Evolutionary conservation across 1,139 yeast species (phyloP).

Genomic region (Kluyveromyces marxianus): DNA sequence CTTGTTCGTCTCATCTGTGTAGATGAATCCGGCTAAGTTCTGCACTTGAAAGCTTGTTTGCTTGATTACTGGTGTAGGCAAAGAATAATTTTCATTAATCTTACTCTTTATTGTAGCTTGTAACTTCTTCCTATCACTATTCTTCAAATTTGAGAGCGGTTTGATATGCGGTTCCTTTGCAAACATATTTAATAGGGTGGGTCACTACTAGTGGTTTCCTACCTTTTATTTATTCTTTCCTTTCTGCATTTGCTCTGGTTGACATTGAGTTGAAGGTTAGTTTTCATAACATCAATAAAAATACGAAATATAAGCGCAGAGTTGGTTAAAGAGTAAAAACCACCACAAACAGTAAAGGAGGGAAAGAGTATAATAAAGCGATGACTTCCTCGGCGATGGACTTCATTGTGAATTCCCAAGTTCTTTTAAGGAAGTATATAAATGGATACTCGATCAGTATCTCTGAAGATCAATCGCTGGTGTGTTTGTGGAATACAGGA

Average conservation of each 20-base stretch:
- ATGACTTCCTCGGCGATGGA: not conserved
- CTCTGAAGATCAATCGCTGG: constrained; percentile 1
- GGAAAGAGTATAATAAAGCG: not conserved
- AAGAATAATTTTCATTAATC: constrained; percentile 39
- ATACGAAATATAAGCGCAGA: too few species aligned
- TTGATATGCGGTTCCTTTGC: constrained; percentile 60
- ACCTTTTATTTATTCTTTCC: not conserved
- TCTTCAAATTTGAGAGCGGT: constrained; percentile 70
- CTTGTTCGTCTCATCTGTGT: constrained; percentile 51
- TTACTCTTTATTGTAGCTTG: constrained; percentile 39
- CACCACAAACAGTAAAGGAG: not conserved
- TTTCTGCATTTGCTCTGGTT: not conserved
- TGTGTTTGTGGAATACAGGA: constrained; percentile 4
- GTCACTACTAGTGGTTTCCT: not conserved
- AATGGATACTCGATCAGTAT: not conserved
- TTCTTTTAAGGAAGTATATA: not conserved
- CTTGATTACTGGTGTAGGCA: constrained; percentile 58
- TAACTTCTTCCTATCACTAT: constrained; percentile 69
- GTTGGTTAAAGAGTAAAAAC: too few species aligned
- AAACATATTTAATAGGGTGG: constrained; percentile 39
- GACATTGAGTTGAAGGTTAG: not conserved
- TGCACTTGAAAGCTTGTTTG: constrained; percentile 57
- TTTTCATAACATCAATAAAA: too few species aligned
- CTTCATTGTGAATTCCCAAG: not conserved
- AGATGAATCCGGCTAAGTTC: constrained; percentile 54